Evolutionary conservation across 2,329 filamentous ascomycete genomes (phyloP).

Genomic region (Scedosporium dehoogii): DNA sequence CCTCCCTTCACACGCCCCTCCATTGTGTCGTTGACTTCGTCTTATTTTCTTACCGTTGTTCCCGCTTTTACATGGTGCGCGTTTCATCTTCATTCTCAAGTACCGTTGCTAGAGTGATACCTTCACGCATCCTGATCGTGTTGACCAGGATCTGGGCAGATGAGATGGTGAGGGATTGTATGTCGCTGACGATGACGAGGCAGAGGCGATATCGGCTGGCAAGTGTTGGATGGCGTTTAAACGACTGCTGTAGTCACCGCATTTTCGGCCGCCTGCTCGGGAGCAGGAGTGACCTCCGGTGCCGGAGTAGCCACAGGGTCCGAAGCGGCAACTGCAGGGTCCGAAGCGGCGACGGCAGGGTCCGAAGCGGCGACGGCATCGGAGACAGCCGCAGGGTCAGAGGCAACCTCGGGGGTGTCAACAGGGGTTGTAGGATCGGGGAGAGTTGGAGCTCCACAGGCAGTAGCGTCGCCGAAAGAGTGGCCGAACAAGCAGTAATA

Average conservation of each 20-base stretch:
- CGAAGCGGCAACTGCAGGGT: no score
- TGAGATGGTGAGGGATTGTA: background rate
- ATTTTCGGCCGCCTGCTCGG: no score
- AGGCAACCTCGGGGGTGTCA: no score
- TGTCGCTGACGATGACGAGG: constrained; percentile 36
- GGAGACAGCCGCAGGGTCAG: no score
- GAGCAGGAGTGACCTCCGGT: no score
- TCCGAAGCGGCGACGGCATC: no score
- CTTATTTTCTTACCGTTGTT: background rate
- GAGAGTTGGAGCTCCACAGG: constrained; percentile 8
- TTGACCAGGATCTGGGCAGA: background rate
- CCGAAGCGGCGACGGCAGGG: no score
- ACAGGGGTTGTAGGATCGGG: background rate
- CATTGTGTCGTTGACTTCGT: background rate
- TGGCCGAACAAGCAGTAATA: constrained; percentile 12
- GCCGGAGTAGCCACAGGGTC: no score
- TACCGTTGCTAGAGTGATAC: background rate
- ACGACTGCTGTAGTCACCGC: no score
- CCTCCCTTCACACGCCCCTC: background rate
- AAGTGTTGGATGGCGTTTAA: background rate
- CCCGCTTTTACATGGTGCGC: background rate
- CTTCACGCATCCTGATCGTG: background rate
- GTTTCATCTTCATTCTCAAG: background rate
- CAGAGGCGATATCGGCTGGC: constrained; percentile 23
- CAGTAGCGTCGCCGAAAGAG: constrained; percentile 5